These are phyloP conservation scores for Orbilia ellipsospora DNA, from an alignment of 2,329 filamentous ascomycete species.

Conservation along the genomic window DNA sequence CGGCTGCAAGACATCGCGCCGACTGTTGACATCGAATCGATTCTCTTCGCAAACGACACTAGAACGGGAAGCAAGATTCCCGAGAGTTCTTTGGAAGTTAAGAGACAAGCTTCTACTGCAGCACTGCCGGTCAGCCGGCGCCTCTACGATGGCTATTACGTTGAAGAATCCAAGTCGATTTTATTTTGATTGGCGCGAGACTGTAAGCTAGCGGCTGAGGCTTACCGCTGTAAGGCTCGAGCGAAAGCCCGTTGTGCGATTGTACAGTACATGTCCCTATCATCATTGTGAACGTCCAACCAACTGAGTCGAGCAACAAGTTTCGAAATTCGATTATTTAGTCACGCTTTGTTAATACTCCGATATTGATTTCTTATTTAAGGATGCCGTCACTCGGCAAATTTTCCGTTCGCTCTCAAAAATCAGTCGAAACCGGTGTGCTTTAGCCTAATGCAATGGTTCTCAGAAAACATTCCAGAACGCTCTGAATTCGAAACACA, in stretches of 20 bases:
- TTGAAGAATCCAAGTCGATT: conserved; percentile 2
- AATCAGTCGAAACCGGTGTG: not conserved
- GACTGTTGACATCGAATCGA: conserved; percentile 43
- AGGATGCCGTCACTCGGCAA: conserved; percentile 27
- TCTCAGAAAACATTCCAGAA: conserved; percentile 46
- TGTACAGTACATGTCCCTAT: not conserved
- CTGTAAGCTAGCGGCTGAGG: conserved; percentile 5
- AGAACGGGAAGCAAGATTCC: conserved; percentile 40
- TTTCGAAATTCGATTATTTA: conserved; percentile 33
- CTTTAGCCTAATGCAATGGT: conserved; percentile 42
- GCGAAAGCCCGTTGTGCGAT: not conserved
- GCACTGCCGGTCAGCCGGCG: conserved; percentile 32
- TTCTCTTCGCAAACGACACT: conserved; percentile 35
- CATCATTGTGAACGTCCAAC: conserved; percentile 7
- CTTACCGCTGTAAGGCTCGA: not conserved
- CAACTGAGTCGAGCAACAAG: conserved; percentile 29
- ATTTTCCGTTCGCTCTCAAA: conserved; percentile 15
- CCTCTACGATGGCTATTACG: not conserved
- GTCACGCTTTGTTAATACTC: conserved; percentile 43
- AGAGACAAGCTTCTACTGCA: not conserved
- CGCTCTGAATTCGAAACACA: conserved; percentile 40
- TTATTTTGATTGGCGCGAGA: not conserved
- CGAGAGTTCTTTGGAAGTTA: conserved; percentile 25
- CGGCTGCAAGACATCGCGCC: conserved; percentile 46
- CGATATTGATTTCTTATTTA: conserved; percentile 35